A percentile compares a stretch with the other conserved stretches of the same genome.
These are phyloP conservation scores for Aspergillus chevalieri DNA, from an alignment of 2,329 filamentous ascomycete genomes.

Conservation along the genomic window DNA sequence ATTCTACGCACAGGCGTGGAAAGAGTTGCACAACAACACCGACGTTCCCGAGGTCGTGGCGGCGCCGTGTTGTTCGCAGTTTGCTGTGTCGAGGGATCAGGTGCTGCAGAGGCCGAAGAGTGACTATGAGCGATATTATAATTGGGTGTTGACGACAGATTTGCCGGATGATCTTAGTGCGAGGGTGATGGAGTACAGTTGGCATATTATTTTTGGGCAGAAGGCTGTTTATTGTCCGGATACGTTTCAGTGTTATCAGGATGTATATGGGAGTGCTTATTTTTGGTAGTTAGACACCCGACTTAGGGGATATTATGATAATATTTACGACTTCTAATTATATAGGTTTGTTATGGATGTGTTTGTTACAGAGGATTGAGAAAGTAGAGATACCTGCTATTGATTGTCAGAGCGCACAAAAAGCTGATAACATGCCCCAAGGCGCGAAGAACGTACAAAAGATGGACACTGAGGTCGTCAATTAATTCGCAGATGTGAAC, in stretches of 20 bases:
- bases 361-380: too few relatives aligned
- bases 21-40: slow-evolving; percentile 24
- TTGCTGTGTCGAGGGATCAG: slow-evolving; percentile 52
- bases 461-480: too few relatives aligned
- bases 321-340: neutral
- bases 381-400: too few relatives aligned
- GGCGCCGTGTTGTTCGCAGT: slow-evolving; percentile 59
- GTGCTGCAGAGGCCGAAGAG: slow-evolving; percentile 44
- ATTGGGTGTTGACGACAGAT: slow-evolving; percentile 53
- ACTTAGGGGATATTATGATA: neutral
- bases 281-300: slow-evolving; percentile 12
- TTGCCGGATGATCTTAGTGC: slow-evolving; percentile 52
- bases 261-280: slow-evolving; percentile 47
- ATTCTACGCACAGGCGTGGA: slow-evolving; percentile 24
- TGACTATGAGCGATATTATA: slow-evolving; percentile 51
- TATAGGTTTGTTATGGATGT: too few relatives aligned
- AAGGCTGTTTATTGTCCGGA: slow-evolving; percentile 48
- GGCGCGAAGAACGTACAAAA: too few relatives aligned
- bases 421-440: too few relatives aligned
- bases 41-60: slow-evolving; percentile 46
- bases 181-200: slow-evolving; percentile 58
- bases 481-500: too few relatives aligned
- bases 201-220: slow-evolving; percentile 52
- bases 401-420: too few relatives aligned
- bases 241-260: slow-evolving; percentile 56